A percentile compares a stretch with the other conserved stretches of the same genome.
Conservation (phyloP, 2,329 filamentous ascomycete species). For the Dactylellina cionopaga region DNA sequence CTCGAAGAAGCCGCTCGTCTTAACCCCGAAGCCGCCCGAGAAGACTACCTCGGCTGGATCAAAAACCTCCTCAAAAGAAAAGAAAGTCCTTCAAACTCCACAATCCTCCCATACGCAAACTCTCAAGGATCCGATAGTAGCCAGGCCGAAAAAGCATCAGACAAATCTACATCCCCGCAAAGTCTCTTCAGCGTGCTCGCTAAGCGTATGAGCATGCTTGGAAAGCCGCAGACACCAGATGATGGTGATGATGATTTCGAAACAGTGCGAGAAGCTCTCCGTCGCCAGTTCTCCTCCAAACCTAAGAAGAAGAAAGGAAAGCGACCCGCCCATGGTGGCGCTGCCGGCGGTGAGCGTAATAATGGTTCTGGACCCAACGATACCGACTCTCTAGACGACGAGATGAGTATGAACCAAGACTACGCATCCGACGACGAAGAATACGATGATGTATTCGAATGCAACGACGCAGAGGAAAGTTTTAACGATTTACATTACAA, state of each 20-base stretch:
- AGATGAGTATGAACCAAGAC: conserved; percentile 44
- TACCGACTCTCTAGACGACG: conserved; percentile 30
- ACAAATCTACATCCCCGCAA: conserved; percentile 20
- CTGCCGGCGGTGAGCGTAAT: conserved; percentile 56
- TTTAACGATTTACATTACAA: conserved; percentile 53
- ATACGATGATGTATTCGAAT: conserved; percentile 41
- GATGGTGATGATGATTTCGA: conserved; percentile 56
- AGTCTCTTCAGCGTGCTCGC: conserved; percentile 31
- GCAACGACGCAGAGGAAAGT: conserved; percentile 54
- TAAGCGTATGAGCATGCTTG: conserved; percentile 33
- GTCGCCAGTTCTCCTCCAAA: conserved; percentile 36
- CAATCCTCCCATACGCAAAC: conserved; percentile 32
- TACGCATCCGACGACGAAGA: conserved; percentile 12
- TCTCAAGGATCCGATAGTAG: conserved; percentile 23
- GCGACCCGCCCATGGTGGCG: background rate
- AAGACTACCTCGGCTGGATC: conserved; percentile 26
- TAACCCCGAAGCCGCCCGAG: conserved; percentile 15
- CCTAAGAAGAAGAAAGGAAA: conserved; percentile 18
- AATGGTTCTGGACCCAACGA: conserved; percentile 55
- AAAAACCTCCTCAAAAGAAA: conserved; percentile 19
- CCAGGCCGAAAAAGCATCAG: conserved; percentile 22
- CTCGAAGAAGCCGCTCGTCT: conserved; percentile 43
- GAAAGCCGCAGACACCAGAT: background rate
- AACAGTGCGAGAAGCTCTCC: conserved; percentile 34
- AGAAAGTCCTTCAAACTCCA: conserved; percentile 34